A percentile compares a stretch with the other conserved stretches of the same genome.
phyloP scores from a whole-genome alignment of 352 stramenopile species.

The Plasmopara halstedii region DNA sequence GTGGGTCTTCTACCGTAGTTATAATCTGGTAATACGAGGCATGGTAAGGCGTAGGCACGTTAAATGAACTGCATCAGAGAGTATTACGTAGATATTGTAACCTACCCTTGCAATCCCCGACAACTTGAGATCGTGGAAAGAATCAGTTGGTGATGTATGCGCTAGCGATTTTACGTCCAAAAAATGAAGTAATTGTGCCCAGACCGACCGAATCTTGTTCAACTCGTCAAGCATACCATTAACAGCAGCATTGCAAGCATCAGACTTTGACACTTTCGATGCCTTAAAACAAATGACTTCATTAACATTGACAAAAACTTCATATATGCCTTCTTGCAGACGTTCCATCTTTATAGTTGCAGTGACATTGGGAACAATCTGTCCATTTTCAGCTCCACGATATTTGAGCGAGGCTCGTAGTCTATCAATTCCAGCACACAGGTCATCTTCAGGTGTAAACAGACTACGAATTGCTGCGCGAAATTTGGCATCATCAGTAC shows the following conservation, averaged over 20 bases:
- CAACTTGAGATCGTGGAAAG: constrained; percentile 52
- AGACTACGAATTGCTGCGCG: constrained; percentile 67
- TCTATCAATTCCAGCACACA: constrained; percentile 49
- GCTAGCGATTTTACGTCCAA: constrained; percentile 55
- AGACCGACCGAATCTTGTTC: constrained; percentile 39
- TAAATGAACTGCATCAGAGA: not conserved
- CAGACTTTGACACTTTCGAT: constrained; percentile 32
- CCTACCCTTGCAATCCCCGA: constrained; percentile 61
- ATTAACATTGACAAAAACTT: constrained; percentile 60
- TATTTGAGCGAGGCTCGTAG: constrained; percentile 60
- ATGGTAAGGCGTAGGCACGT: not conserved
- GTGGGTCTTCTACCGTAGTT: constrained; percentile 24
- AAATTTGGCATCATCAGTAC: constrained; percentile 46
- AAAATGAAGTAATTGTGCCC: constrained; percentile 67
- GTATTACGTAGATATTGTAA: constrained; percentile 5
- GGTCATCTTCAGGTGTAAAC: constrained; percentile 54
- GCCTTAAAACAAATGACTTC: constrained; percentile 46
- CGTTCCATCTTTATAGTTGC: constrained; percentile 61
- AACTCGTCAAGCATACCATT: constrained; percentile 49
- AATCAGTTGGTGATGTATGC: constrained; percentile 37
- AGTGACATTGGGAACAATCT: constrained; percentile 57
- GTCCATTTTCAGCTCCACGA: constrained; percentile 31
- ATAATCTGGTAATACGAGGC: constrained; percentile 29
- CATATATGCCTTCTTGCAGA: constrained; percentile 44
- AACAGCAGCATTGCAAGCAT: constrained; percentile 59